Conservation (phyloP, 768 basidiomycete genomes). For the Russula brevipes region DNA sequence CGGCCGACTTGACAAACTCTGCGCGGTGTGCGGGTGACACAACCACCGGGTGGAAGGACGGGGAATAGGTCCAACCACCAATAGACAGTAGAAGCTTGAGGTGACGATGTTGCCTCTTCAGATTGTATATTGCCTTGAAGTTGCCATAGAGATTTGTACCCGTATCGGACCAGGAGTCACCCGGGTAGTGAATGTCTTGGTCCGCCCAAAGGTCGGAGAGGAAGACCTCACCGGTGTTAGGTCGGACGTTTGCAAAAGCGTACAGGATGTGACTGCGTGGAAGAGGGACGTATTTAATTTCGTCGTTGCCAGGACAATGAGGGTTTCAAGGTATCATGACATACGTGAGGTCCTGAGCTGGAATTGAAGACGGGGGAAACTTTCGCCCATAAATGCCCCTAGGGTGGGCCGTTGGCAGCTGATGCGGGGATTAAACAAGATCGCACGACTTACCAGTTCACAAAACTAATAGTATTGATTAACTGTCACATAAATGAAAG, state of each 20-base stretch:
- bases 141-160: slow-evolving; percentile 94
- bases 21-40: slow-evolving; percentile 54
- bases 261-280: slow-evolving; percentile 73
- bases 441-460: slow-evolving; percentile 55
- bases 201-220: slow-evolving; percentile 94
- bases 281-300: slow-evolving; percentile 7
- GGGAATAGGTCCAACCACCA: slow-evolving; percentile 93
- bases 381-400: slow-evolving; percentile 97
- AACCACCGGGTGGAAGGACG: slow-evolving; percentile 81
- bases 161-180: slow-evolving; percentile 90
- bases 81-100: slow-evolving; percentile 82
- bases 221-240: slow-evolving; percentile 80
- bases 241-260: slow-evolving; percentile 84
- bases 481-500: slow-evolving; percentile 1
- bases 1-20: slow-evolving; percentile 75
- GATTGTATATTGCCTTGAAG: slow-evolving; percentile 85
- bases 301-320: slow-evolving; percentile 12
- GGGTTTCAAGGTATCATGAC: slow-evolving; percentile 28
- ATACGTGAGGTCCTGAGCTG: slow-evolving; percentile 79
- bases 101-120: slow-evolving; percentile 82
- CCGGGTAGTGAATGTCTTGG: slow-evolving; percentile 93
- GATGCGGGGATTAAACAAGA: slow-evolving; percentile 7
- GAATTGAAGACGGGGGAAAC: slow-evolving; percentile 82
- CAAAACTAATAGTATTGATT: slow-evolving; percentile 46
- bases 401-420: slow-evolving; percentile 6